A percentile compares a stretch with the other conserved stretches of the same genome.
Evolutionary conservation across 2,329 filamentous ascomycete genomes (phyloP).

Genomic region (Venturiaceae sp.): DNA sequence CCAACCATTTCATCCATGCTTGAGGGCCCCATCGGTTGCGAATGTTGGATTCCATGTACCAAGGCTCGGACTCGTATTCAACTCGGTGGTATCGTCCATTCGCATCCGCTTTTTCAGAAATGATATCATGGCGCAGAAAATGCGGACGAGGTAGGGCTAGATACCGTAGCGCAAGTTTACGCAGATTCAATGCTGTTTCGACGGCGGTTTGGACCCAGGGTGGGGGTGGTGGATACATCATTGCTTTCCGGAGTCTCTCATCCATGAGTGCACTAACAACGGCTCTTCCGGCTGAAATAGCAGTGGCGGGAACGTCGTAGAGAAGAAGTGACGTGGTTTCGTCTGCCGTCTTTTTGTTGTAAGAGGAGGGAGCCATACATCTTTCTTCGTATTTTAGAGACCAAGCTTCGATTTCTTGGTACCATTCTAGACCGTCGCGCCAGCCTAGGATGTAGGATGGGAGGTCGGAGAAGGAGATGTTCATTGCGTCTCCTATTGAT

Average conservation of each 20-base stretch:
- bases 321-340: constrained; percentile 53
- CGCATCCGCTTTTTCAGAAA: constrained; percentile 40
- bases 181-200: constrained; percentile 37
- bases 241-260: constrained; percentile 52
- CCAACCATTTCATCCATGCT: constrained; percentile 38
- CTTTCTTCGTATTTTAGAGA: constrained; percentile 47
- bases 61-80: constrained; percentile 53
- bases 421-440: constrained; percentile 42
- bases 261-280: constrained; percentile 53
- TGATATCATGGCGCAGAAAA: constrained; percentile 23
- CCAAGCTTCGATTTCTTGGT: constrained; percentile 42
- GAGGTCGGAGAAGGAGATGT: constrained; percentile 36
- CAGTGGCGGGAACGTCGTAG: constrained; percentile 39
- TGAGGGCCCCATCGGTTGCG: constrained; percentile 54
- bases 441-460: constrained; percentile 13
- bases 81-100: constrained; percentile 41
- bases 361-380: constrained; percentile 40
- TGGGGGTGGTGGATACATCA: constrained; percentile 42
- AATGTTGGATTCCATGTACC: constrained; percentile 44
- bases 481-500: constrained; percentile 59
- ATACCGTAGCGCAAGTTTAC: constrained; percentile 48
- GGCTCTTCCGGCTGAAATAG: constrained; percentile 39
- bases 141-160: constrained; percentile 49
- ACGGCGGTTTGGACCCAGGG: constrained; percentile 26
- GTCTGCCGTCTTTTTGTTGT: constrained; percentile 37